Conservation (phyloP, 345 rosid species). For the Mallotus nudiflorus region DNA sequence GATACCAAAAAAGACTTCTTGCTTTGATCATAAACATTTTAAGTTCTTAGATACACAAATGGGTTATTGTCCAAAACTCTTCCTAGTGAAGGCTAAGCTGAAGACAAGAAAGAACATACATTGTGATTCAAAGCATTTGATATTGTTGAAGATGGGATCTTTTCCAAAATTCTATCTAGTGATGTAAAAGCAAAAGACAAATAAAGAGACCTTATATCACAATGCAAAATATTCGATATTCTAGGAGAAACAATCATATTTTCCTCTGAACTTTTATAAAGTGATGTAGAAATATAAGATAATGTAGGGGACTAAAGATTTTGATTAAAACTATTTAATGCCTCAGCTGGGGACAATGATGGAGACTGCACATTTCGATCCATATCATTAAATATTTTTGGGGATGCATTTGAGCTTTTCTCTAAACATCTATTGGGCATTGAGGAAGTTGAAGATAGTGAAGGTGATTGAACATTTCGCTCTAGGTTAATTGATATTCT, state of each 20-base stretch:
- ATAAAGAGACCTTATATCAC: too few relatives aligned
- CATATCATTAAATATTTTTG: slow-evolving; percentile 17
- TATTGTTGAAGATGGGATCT: slow-evolving; percentile 26
- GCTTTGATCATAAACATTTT: slow-evolving; percentile 33
- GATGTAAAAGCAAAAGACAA: slow-evolving; percentile 32
- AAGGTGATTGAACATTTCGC: slow-evolving; percentile 5
- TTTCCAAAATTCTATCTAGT: slow-evolving; percentile 29
- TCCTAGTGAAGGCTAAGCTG: slow-evolving; percentile 52
- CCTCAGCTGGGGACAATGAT: too few relatives aligned
- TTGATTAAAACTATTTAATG: too few relatives aligned
- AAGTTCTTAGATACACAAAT: slow-evolving; percentile 22
- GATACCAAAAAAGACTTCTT: slow-evolving; percentile 39
- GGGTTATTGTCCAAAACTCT: slow-evolving; percentile 26
- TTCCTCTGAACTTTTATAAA: slow-evolving; percentile 1
- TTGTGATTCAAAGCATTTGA: too few relatives aligned
- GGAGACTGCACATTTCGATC: too few relatives aligned
- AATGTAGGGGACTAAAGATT: slow-evolving; percentile 9
- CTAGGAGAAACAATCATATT: slow-evolving; percentile 2
- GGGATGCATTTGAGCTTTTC: slow-evolving; percentile 3
- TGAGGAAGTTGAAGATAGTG: slow-evolving; percentile 16
- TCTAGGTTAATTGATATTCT: slow-evolving; percentile 25
- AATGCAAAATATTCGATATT: slow-evolving; percentile 3
- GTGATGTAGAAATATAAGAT: slow-evolving; percentile 18
- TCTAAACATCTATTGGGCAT: slow-evolving; percentile 4
- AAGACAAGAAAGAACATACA: too few relatives aligned